Evolutionary conservation across 495 filamentous ascomycete genomes (phyloP), one percentile per base, ranked within the genome.

Genomic region (Daldinia loculata): DNA sequence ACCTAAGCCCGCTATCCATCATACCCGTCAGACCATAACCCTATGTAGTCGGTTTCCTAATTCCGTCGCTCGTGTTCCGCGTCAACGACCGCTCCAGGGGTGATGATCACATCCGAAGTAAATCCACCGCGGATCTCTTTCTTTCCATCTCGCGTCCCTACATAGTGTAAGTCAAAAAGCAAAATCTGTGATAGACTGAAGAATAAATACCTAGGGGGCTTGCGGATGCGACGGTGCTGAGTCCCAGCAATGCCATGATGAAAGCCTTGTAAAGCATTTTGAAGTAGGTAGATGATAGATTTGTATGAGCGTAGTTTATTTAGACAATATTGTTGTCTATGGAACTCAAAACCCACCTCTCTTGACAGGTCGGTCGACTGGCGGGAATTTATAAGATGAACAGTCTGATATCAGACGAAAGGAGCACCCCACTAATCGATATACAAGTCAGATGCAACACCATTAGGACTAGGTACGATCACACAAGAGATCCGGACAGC

Each of bases 91-190:
- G 38, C 34, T 26, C 55, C 55, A 4, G 55, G 0, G n/a, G 32
- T 57, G 17, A 57, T 57, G 32, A 57, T 57, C 15, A 57, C 55
- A 26, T 57, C 55, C 6, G 55, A 57, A 6, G 55, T 57, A 22
- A 57, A 57, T 57, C 55, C 55, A 24, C 55, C 55, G 34, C 55
- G 55, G 34, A 38, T 19, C 19, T 57, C 55, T n/a, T 39, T 38
- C 55, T 39, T 38, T 34, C n/a, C 24, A 19, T 17, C 32, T 17
- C 55, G 55, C 4, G 34, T 34, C 19, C 17, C 55, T 57, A 57
- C 3, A 14, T 2, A 6, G 32, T 39, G 19, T 57, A 24, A 57
- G 32, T n/a, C 19, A 0, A 4, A 22, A 57, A 24, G 34, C 0
- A 11, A 14, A 39, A 24, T 27, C 4, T 26, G 19, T 7, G 22